Conservation (phyloP, 1,284 basidiomycete genomes). For the Tilletia setariae region DNA sequence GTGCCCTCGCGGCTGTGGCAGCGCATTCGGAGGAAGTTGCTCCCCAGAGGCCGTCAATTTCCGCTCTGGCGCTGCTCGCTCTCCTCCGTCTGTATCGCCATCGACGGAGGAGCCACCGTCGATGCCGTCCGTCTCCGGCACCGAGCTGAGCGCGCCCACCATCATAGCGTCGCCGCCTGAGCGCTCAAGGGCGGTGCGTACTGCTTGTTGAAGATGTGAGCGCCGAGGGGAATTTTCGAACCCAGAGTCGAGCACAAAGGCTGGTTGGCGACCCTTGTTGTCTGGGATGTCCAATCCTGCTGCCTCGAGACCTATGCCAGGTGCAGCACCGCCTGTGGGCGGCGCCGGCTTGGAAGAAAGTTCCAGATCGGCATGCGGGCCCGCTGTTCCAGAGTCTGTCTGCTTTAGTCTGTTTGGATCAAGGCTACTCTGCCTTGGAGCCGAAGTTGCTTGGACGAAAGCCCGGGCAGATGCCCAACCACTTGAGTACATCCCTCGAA, state of each 20-base stretch:
- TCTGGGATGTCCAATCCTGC: constrained; percentile 50
- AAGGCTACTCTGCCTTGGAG: no score
- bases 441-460: not conserved
- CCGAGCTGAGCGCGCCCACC: constrained; percentile 14
- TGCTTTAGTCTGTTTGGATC: not conserved
- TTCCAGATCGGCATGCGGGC: constrained; percentile 27
- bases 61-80: constrained; percentile 4
- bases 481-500: constrained; percentile 53
- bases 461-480: constrained; percentile 27
- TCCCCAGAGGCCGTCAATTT: constrained; percentile 1
- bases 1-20: not conserved
- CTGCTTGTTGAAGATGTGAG: constrained; percentile 72
- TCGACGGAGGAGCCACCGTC: not conserved
- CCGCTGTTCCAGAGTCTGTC: constrained; percentile 11
- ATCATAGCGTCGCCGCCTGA: constrained; percentile 19
- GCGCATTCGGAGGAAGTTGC: constrained; percentile 1
- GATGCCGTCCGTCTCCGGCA: not conserved
- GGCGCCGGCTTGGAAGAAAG: not conserved
- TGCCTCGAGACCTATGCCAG: constrained; percentile 23
- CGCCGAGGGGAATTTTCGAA: constrained; percentile 71
- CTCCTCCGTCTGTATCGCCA: not conserved
- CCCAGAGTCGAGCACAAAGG: constrained; percentile 60
- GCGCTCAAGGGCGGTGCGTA: constrained; percentile 53
- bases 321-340: constrained; percentile 54
- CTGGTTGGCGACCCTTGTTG: constrained; percentile 35